phyloP scores from a whole-genome alignment of 2,329 filamentous ascomycete species.

The Fonsecaea multimorphosa region DNA sequence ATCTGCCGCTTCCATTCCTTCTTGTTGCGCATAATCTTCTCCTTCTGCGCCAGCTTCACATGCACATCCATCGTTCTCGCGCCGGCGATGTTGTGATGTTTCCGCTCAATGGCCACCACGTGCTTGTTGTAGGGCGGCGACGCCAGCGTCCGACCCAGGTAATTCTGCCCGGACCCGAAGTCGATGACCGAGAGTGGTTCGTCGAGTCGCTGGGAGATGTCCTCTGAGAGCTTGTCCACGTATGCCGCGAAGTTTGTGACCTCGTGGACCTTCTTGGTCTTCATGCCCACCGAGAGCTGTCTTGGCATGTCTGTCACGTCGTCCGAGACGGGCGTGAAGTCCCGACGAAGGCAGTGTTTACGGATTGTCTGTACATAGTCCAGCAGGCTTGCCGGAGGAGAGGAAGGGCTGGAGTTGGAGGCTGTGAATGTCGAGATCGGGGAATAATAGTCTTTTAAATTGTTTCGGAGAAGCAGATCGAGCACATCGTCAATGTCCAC shows the following conservation, averaged over 20 bases:
- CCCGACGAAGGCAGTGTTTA: constrained; percentile 69
- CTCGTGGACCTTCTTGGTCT: constrained; percentile 92
- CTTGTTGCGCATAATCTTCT: constrained; percentile 79
- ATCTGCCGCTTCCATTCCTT: constrained; percentile 57
- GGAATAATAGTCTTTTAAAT: constrained; percentile 55
- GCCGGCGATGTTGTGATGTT: constrained; percentile 82
- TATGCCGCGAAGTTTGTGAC: constrained; percentile 90
- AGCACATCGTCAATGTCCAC: constrained; percentile 77
- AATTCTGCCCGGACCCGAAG: constrained; percentile 96
- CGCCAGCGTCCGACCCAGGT: constrained; percentile 85
- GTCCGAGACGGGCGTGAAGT: constrained; percentile 52
- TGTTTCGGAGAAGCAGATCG: constrained; percentile 79
- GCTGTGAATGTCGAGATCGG: constrained; percentile 24
- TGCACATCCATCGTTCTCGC: constrained; percentile 84
- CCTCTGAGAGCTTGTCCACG: constrained; percentile 69
- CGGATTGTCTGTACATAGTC: constrained; percentile 76
- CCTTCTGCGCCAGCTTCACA: constrained; percentile 75
- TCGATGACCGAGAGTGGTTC: constrained; percentile 78
- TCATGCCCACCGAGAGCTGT: constrained; percentile 87
- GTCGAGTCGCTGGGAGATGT: constrained; percentile 54
- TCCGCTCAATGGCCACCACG: constrained; percentile 89
- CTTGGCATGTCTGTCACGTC: constrained; percentile 60
- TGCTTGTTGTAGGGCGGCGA: constrained; percentile 83
- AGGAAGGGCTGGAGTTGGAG: constrained; percentile 46
- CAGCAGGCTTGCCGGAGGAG: constrained; percentile 62